Conservation (phyloP, 2,329 filamentous ascomycete species). For the Hypoxylon sp. region DNA sequence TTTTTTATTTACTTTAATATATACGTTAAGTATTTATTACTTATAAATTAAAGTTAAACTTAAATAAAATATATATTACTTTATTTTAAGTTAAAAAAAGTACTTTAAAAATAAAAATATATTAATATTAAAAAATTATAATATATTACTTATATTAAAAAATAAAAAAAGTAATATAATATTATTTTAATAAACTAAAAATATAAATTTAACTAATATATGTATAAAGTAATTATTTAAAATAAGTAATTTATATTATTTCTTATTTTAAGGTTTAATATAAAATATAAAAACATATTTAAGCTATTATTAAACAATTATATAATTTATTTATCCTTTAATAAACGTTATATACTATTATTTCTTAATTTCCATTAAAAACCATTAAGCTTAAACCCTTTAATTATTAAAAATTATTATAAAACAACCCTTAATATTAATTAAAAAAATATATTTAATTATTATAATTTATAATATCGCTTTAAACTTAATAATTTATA, state of each 20-base stretch:
- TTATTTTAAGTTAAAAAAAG: too few species aligned
- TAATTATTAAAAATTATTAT: background rate
- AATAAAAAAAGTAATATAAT: background rate
- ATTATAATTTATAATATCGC: slow-evolving; percentile 2
- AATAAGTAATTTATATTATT: slow-evolving; percentile 13
- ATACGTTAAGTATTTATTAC: background rate
- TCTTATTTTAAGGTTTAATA: background rate
- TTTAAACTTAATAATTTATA: slow-evolving; percentile 2
- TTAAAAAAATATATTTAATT: slow-evolving; percentile 8
- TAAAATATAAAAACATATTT: background rate
- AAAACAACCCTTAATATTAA: background rate
- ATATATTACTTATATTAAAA: background rate
- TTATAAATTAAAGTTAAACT: too few species aligned
- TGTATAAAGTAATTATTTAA: background rate
- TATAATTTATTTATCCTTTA: slow-evolving; percentile 12
- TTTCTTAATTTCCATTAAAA: too few species aligned
- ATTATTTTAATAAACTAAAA: background rate
- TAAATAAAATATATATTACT: too few species aligned
- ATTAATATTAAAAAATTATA: slow-evolving; percentile 2
- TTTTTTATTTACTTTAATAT: background rate
- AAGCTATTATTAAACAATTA: slow-evolving; percentile 1
- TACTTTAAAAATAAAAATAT: slow-evolving; percentile 7
- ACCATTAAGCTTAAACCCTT: background rate
- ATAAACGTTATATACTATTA: slow-evolving; percentile 1
- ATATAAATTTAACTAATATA: slow-evolving; percentile 2